phyloP scores from a whole-genome alignment of 1,284 basidiomycete genomes.

The Xerocomus minutiporus region DNA sequence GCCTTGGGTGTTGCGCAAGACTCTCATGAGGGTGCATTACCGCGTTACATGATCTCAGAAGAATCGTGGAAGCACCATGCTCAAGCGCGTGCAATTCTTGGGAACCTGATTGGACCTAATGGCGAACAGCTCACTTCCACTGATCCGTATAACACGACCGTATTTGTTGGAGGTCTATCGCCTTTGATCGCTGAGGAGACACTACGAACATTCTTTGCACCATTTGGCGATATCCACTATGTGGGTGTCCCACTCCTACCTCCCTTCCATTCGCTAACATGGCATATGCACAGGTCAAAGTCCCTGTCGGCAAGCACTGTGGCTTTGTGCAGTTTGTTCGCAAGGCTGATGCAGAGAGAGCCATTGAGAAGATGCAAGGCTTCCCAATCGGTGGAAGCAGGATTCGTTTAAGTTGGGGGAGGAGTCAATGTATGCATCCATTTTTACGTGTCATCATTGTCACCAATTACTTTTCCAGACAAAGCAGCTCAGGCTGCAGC shows the following conservation, averaged over 20 bases:
- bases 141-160: constrained; percentile 89
- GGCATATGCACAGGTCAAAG: constrained; percentile 67
- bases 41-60: constrained; percentile 57
- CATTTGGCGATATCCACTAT: constrained; percentile 90
- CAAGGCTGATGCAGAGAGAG: constrained; percentile 87
- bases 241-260: constrained; percentile 40
- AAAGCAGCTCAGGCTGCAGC: constrained; percentile 85
- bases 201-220: constrained; percentile 80
- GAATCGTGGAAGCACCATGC: constrained; percentile 80
- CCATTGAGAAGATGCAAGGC: constrained; percentile 95
- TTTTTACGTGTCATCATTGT: not conserved
- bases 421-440: constrained; percentile 72
- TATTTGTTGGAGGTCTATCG: constrained; percentile 86
- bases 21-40: constrained; percentile 38
- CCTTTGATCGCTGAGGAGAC: constrained; percentile 86
- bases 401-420: constrained; percentile 89
- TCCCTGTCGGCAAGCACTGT: constrained; percentile 91
- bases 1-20: constrained; percentile 39
- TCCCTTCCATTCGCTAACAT: constrained; percentile 11
- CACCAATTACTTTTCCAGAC: constrained; percentile 42
- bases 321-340: constrained; percentile 93
- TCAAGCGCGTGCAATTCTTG: constrained; percentile 72
- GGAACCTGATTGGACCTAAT: constrained; percentile 76
- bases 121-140: constrained; percentile 79
- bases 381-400: constrained; percentile 89